A percentile compares a stretch with the other conserved stretches of the same genome.
Conservation (phyloP, 129 eudicot genomes). For the Pittosporum tobira region DNA sequence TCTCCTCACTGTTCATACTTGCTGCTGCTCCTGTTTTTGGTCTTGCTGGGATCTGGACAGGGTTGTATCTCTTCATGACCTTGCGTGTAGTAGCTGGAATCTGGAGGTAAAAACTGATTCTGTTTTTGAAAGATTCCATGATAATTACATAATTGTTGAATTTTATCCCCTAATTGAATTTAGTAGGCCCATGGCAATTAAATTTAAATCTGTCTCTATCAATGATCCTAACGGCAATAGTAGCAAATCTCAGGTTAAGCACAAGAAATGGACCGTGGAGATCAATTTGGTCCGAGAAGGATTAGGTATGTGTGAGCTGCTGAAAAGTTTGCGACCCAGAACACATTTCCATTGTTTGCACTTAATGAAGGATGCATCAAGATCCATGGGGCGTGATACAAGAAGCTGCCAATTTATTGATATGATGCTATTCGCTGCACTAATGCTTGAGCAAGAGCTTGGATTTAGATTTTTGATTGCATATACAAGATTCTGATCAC, state of each 20-base stretch:
- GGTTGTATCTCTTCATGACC: conserved; percentile 64
- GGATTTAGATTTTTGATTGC: not conserved
- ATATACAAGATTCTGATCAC: not conserved
- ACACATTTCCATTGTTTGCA: not conserved
- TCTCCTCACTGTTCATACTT: conserved; percentile 52
- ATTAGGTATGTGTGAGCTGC: conserved; percentile 30
- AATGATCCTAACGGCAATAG: not conserved
- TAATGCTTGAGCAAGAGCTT: not conserved
- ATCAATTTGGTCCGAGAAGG: conserved; percentile 42
- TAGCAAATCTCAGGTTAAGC: conserved; percentile 43
- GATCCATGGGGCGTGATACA: not conserved
- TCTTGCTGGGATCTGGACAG: conserved; percentile 85
- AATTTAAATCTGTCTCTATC: not conserved
- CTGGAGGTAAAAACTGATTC: conserved; percentile 51
- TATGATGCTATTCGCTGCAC: conserved; percentile 6
- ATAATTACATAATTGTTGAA: too few species aligned
- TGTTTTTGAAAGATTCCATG: not conserved
- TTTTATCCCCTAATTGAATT: too few species aligned
- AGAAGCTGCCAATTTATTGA: not conserved
- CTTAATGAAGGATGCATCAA: not conserved
- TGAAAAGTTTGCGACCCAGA: not conserved
- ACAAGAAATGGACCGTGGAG: conserved; percentile 79
- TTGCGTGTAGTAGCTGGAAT: conserved; percentile 76
- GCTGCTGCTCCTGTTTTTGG: conserved; percentile 58
- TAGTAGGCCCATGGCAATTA: not conserved